Percentiles rank a stretch among this genome's conserved stretches.
These are phyloP conservation scores for Chlorella sp. DNA, from an alignment of 139 green algal genomes.

Conservation along the genomic window DNA sequence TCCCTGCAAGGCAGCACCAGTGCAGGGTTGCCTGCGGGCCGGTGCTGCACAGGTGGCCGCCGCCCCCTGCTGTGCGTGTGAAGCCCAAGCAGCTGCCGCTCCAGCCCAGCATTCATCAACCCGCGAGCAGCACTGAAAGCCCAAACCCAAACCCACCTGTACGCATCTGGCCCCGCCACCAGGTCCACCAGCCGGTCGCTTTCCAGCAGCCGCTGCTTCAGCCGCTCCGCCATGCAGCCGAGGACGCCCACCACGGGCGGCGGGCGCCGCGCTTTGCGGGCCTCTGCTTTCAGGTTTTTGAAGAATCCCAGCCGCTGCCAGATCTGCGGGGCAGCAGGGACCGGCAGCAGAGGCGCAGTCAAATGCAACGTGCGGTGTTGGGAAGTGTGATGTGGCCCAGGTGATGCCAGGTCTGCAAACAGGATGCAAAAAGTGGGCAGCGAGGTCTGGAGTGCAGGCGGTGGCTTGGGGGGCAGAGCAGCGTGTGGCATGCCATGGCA, in stretches of 20 bases:
- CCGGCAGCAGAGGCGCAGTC: no score
- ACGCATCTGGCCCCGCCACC: slow-evolving; percentile 89
- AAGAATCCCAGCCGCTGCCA: slow-evolving; percentile 74
- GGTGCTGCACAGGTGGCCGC: not conserved
- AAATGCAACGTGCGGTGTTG: no score
- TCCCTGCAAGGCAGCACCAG: slow-evolving; percentile 53
- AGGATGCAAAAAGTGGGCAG: no score
- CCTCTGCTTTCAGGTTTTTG: slow-evolving; percentile 52
- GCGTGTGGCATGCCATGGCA: no score
- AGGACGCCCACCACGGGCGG: slow-evolving; percentile 81
- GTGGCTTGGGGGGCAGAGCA: no score
- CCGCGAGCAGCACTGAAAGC: not conserved
- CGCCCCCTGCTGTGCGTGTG: not conserved
- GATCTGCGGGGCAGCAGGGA: slow-evolving; percentile 28
- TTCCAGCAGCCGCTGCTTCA: slow-evolving; percentile 83
- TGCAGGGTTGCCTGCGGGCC: not conserved
- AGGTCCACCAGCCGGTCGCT: slow-evolving; percentile 82
- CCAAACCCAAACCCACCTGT: slow-evolving; percentile 37
- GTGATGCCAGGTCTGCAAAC: no score
- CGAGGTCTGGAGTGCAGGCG: no score
- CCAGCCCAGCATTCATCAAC: not conserved
- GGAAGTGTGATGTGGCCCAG: no score
- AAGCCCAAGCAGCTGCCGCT: not conserved
- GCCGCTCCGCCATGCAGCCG: slow-evolving; percentile 94
- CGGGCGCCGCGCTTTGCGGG: not conserved